phyloP scores from a whole-genome alignment of 106 monocot species.

The Phalaenopsis equestris region DNA sequence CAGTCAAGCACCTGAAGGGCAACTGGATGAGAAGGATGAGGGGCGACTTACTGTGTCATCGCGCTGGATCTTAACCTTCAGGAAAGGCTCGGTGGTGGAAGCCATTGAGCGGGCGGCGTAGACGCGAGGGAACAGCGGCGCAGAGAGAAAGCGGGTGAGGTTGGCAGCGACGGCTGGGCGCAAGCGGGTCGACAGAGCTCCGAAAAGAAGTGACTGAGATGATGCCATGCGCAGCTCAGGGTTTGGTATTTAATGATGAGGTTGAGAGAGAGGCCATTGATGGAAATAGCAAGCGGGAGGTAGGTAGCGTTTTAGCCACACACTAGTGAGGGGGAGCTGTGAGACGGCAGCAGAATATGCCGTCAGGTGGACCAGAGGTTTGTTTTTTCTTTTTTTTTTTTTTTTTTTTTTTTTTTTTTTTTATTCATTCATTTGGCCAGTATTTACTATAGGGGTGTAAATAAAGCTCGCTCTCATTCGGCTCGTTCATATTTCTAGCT shows the following conservation, averaged over 20 bases:
- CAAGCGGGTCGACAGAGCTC: not conserved
- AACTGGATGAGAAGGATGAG: not conserved
- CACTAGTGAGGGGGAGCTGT: not conserved
- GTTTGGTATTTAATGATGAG: not conserved
- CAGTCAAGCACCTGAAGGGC: not conserved
- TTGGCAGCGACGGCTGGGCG: not conserved
- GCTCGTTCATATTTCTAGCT: too few relatives aligned
- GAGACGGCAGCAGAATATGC: not conserved
- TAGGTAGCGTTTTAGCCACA: not conserved
- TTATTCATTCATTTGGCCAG: too few relatives aligned
- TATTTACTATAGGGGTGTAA: too few relatives aligned
- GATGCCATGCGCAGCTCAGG: not conserved
- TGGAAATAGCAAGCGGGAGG: not conserved
- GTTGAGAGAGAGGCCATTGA: not conserved
- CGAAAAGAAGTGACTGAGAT: not conserved
- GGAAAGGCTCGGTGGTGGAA: slow-evolving; percentile 29
- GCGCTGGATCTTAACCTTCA: slow-evolving; percentile 62
- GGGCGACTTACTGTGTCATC: slow-evolving; percentile 58
- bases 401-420: not conserved
- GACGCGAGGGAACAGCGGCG: slow-evolving; percentile 5
- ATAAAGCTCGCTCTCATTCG: too few relatives aligned
- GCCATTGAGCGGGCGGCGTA: slow-evolving; percentile 15
- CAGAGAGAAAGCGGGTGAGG: not conserved
- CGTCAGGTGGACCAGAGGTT: not conserved
- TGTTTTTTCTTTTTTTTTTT: not conserved